These are phyloP conservation scores for Tricholoma terreum DNA, from an alignment of 768 basidiomycete genomes.

Conservation along the genomic window DNA sequence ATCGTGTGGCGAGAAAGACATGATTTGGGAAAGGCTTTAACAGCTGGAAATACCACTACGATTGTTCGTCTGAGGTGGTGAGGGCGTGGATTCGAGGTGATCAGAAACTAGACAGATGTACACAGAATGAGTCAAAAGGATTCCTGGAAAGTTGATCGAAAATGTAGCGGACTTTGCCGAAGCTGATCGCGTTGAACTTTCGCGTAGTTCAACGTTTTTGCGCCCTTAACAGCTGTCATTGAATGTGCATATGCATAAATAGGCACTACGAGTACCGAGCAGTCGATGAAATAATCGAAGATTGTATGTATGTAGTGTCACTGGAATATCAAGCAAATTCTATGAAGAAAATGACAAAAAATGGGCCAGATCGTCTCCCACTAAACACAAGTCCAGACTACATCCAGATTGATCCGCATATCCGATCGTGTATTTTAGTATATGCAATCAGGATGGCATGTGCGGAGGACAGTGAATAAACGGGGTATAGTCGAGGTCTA, in stretches of 20 bases:
- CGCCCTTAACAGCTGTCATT: no score
- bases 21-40: slow-evolving; percentile 20
- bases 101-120: not conserved
- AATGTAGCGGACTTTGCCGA: slow-evolving; percentile 17
- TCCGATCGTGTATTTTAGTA: not conserved
- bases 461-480: not conserved
- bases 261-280: not conserved
- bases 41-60: no score
- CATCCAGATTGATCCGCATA: not conserved
- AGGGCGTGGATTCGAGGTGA: not conserved
- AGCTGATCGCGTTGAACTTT: not conserved
- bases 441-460: not conserved
- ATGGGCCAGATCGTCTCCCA: not conserved
- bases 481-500: not conserved
- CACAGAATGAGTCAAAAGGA: slow-evolving; percentile 4
- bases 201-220: no score
- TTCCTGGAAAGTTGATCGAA: slow-evolving; percentile 3
- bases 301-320: not conserved
- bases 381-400: no score
- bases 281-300: not conserved
- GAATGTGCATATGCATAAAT: not conserved
- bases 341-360: not conserved
- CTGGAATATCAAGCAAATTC: not conserved
- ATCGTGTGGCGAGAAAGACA: slow-evolving; percentile 72
- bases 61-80: not conserved